phyloP scores from a whole-genome alignment of 495 filamentous ascomycete species.

The Lophiotrema nucula region DNA sequence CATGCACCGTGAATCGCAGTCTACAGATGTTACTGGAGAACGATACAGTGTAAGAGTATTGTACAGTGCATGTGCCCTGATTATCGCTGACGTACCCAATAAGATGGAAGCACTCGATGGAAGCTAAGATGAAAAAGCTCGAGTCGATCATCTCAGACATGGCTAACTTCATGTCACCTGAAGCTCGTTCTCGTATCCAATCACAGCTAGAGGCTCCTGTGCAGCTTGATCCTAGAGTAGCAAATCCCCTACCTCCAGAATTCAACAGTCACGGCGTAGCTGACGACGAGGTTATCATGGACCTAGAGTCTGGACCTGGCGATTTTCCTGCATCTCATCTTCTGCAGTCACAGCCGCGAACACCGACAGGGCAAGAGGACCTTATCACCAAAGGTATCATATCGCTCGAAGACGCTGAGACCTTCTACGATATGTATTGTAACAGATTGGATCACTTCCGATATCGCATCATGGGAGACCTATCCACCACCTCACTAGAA shows the following conservation, averaged over 20 bases:
- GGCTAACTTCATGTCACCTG: neutral
- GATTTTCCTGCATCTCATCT: too few species aligned
- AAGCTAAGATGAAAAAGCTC: neutral
- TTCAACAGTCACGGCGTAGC: too few species aligned
- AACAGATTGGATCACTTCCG: slow-evolving; percentile 42
- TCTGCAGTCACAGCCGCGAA: too few species aligned
- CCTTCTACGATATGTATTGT: slow-evolving; percentile 39
- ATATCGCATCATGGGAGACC: slow-evolving; percentile 42
- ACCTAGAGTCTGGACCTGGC: too few species aligned
- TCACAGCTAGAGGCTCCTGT: too few species aligned
- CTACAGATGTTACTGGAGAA: slow-evolving; percentile 44
- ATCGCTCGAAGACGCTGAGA: slow-evolving; percentile 9
- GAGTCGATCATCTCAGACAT: neutral
- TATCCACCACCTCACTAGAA: slow-evolving; percentile 29
- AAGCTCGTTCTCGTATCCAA: neutral
- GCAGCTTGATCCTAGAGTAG: too few species aligned
- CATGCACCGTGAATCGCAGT: slow-evolving; percentile 43
- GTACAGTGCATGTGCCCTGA: too few species aligned
- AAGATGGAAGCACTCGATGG: slow-evolving; percentile 38
- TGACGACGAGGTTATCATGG: too few species aligned
- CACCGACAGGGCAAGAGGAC: too few species aligned
- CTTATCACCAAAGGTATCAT: neutral
- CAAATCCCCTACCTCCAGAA: too few species aligned
- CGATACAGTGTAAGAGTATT: slow-evolving; percentile 37
- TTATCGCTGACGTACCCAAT: neutral